Evolutionary conservation across 78 protist genomes (phyloP).

Genomic region (Dictyostelium purpureum): DNA sequence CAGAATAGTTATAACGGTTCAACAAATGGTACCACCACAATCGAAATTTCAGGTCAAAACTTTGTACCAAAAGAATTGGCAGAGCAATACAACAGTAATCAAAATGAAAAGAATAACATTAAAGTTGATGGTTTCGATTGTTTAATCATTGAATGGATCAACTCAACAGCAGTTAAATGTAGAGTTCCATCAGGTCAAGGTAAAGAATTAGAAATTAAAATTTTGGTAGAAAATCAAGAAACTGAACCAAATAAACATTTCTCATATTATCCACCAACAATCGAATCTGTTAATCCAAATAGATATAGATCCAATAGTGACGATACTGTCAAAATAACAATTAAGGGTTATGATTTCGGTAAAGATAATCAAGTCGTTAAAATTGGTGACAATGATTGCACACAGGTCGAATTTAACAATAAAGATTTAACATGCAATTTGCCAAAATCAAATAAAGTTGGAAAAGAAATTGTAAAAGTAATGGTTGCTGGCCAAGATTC

Average conservation of each 20-base stretch:
- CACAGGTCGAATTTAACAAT: not conserved
- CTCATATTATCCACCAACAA: slow-evolving; percentile 15
- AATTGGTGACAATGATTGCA: slow-evolving; percentile 25
- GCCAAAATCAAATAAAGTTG: not conserved
- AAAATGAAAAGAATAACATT: no score
- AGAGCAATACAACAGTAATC: no score
- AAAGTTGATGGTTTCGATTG: not conserved
- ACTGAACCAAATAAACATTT: not conserved
- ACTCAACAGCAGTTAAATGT: not conserved
- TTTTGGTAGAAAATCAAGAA: slow-evolving; percentile 19
- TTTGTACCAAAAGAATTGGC: slow-evolving; percentile 17
- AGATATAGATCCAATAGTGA: not conserved
- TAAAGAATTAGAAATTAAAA: slow-evolving; percentile 2
- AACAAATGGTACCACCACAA: not conserved
- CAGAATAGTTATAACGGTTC: not conserved
- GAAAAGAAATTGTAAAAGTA: not conserved
- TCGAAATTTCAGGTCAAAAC: slow-evolving; percentile 17
- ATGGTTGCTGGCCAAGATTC: not conserved
- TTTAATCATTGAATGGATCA: not conserved
- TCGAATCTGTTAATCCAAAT: not conserved
- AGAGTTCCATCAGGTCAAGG: slow-evolving; percentile 36
- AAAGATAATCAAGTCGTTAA: not conserved
- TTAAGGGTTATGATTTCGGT: slow-evolving; percentile 39
- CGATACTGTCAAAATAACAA: not conserved
- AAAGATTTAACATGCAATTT: not conserved